Base-by-base conservation (phyloP, 306 rosid genomes). In the Quercus parvula region DNA sequence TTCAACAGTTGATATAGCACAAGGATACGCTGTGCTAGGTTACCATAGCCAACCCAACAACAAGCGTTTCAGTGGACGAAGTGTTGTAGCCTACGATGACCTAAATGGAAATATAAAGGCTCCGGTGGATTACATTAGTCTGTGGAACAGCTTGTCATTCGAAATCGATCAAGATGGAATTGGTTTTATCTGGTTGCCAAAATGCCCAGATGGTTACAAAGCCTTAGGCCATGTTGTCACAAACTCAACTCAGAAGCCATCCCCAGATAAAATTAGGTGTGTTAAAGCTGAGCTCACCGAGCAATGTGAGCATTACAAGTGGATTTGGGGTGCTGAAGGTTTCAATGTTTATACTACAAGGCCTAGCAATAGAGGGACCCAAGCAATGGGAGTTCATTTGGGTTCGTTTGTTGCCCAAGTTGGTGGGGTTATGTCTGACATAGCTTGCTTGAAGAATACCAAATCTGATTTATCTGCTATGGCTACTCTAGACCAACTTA, bases 111-210 rank as follows among this genome's bases (percentile, higher is more conserved):
- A 38, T 38, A 38, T 38, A 38, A 38, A 88, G 86, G 87, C 56
- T 70, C 78, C 64, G 62, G 25, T 79, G 75, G 94, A 88, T 77
- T 94, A 92, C 83, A 84, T 81, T n/a, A 88, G 86, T 6, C 79
- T 89, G 14, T 94, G 92, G 92, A 85, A 67, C 73, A 94, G 90
- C 10, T 78, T 80, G 76, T 38, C 90, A 2, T 12, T 67, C 31
- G 67, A 62, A 1, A 80, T 85, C 38, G 77, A 83, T 69, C 81
- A 84, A 82, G 92, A 92, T 10, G 82, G 77, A 2, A 33, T 82
- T 44, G 89, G 86, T 8, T 94, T 86, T 68, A 25, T 94, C 67
- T 94, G 97, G 98, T 62, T 84, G 54, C 98, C 98, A 51, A 75
- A 69, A 13, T 75, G 97, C 11, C 91, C 91, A 0, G 69, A 78